These are phyloP conservation scores for Exidia glandulosa DNA, from an alignment of 768 basidiomycete genomes.

Conservation along the genomic window DNA sequence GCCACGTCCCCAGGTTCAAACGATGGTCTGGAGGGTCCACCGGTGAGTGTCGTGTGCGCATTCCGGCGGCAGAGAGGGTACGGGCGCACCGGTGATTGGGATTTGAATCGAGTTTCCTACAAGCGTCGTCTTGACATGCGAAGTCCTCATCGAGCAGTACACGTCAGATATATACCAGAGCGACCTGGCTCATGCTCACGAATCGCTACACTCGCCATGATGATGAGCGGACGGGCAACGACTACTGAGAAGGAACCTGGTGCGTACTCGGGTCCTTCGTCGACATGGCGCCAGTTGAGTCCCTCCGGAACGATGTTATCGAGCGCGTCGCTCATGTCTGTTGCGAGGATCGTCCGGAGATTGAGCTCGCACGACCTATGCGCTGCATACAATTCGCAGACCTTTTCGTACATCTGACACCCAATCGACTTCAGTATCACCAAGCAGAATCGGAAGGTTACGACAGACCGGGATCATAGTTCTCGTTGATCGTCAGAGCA, in stretches of 20 bases:
- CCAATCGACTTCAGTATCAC: background rate
- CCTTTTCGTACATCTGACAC: conserved; percentile 15
- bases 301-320: conserved; percentile 81
- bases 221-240: background rate
- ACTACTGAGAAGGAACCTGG: background rate
- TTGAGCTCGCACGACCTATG: background rate
- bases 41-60: conserved; percentile 1
- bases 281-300: conserved; percentile 74
- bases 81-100: conserved; percentile 70
- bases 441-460: background rate
- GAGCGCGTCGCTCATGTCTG: conserved; percentile 93
- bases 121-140: conserved; percentile 83
- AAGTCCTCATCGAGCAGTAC: conserved; percentile 41
- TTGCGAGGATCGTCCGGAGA: too few relatives aligned
- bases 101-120: conserved; percentile 74
- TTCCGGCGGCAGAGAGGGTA: background rate
- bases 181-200: background rate
- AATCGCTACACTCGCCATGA: background rate
- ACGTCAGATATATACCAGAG: conserved; percentile 1
- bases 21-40: too few relatives aligned
- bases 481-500: conserved; percentile 79
- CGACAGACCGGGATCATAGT: conserved; percentile 61
- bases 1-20: conserved; percentile 86
- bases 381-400: background rate
- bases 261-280: conserved; percentile 84